Evolutionary conservation across 1,139 yeast species (phyloP).

Genomic region (Sugiyamaella grinbergsii): DNA sequence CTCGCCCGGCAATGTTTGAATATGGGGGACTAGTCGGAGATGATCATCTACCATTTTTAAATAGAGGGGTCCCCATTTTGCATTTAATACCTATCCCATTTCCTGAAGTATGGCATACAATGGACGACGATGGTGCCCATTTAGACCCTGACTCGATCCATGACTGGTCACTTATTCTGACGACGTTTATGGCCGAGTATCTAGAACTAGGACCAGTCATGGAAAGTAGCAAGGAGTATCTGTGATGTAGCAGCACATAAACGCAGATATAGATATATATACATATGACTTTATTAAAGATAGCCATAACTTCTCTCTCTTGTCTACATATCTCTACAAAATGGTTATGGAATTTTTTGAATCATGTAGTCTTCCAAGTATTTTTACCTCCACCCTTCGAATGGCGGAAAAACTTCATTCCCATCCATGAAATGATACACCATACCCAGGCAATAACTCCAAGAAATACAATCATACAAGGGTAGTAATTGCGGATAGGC

Average conservation of each 20-base stretch:
- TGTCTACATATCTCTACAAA: too few relatives aligned
- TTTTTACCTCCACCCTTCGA: slow-evolving; percentile 55
- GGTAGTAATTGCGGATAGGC: slow-evolving; percentile 50
- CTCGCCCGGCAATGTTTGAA: slow-evolving; percentile 27
- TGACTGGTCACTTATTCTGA: slow-evolving; percentile 44
- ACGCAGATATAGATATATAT: background rate
- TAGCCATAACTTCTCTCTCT: too few relatives aligned
- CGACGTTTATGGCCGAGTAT: slow-evolving; percentile 43
- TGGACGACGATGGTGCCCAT: slow-evolving; percentile 44
- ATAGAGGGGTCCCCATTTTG: slow-evolving; percentile 50
- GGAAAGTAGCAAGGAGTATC: slow-evolving; percentile 19
- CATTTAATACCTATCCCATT: slow-evolving; percentile 55
- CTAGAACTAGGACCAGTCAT: slow-evolving; percentile 33
- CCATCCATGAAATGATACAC: slow-evolving; percentile 75
- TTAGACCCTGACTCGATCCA: slow-evolving; percentile 40
- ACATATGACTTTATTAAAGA: too few relatives aligned
- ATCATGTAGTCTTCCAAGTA: slow-evolving; percentile 2
- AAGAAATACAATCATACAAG: slow-evolving; percentile 54
- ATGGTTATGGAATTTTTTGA: too few relatives aligned
- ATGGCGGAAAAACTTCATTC: slow-evolving; percentile 73
- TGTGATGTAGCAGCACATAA: too few relatives aligned
- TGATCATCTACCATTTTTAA: slow-evolving; percentile 56
- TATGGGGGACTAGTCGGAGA: slow-evolving; percentile 48
- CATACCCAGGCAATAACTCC: slow-evolving; percentile 70
- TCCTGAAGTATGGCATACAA: slow-evolving; percentile 56